Conservation (phyloP, 805 yeast species). For the Candida coquimbonensis region DNA sequence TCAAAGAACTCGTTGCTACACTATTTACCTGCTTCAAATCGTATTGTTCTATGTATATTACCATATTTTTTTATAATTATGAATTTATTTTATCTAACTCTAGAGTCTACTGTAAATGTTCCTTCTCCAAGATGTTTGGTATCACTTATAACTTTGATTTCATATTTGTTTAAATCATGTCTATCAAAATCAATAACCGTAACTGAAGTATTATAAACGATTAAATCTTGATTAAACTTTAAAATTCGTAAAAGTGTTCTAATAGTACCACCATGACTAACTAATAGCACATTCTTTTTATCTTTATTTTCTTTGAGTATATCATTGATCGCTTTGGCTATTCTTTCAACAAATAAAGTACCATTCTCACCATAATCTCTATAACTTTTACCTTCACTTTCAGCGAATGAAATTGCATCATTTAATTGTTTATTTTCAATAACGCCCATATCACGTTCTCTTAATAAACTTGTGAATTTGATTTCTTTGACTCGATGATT, state of each 20-base stretch:
- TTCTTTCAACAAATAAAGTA: slow-evolving; percentile 39
- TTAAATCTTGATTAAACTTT: slow-evolving; percentile 35
- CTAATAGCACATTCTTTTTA: slow-evolving; percentile 46
- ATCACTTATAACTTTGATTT: slow-evolving; percentile 52
- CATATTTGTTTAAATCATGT: slow-evolving; percentile 29
- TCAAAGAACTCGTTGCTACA: no score
- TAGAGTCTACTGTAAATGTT: slow-evolving; percentile 43
- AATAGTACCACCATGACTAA: slow-evolving; percentile 81
- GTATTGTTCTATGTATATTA: no score
- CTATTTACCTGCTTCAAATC: no score
- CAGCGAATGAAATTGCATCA: slow-evolving; percentile 52
- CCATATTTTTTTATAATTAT: no score
- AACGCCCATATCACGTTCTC: slow-evolving; percentile 76
- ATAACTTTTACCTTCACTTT: slow-evolving; percentile 44
- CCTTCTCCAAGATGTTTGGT: slow-evolving; percentile 60
- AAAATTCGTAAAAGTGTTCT: slow-evolving; percentile 51
- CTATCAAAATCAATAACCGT: slow-evolving; percentile 55
- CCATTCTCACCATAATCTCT: slow-evolving; percentile 61
- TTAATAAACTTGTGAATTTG: slow-evolving; percentile 34
- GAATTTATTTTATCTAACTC: slow-evolving; percentile 21
- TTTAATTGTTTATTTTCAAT: slow-evolving; percentile 67
- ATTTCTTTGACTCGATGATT: slow-evolving; percentile 18
- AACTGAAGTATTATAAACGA: slow-evolving; percentile 73
- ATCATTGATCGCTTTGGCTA: slow-evolving; percentile 38
- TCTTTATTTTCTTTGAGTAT: slow-evolving; percentile 33